phyloP scores from a whole-genome alignment of 75 land plant species.

The Pinus albicaulis region DNA sequence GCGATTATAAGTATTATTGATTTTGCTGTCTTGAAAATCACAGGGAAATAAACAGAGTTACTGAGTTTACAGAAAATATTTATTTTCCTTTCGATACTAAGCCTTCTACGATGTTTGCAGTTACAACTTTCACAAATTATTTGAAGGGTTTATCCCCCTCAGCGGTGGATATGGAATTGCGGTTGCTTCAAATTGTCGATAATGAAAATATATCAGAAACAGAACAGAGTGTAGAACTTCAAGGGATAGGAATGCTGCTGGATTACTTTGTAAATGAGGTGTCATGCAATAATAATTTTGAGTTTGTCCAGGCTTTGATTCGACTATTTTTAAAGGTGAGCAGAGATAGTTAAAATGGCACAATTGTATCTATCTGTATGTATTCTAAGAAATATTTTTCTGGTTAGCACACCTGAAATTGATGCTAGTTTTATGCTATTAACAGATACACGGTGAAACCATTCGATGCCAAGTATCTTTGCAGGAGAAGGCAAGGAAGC shows the following conservation, averaged over 20 bases:
- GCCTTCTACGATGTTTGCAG: slow-evolving; percentile 35
- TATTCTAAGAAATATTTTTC: neutral
- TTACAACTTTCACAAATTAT: slow-evolving; percentile 62
- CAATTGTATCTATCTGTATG: neutral
- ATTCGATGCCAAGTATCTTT: slow-evolving; percentile 43
- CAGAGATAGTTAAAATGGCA: neutral
- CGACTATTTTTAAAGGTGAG: slow-evolving; percentile 84
- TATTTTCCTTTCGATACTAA: neutral
- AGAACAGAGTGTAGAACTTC: slow-evolving; percentile 40
- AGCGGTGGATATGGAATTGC: slow-evolving; percentile 77
- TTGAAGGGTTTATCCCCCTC: slow-evolving; percentile 82
- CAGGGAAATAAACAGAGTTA: neutral
- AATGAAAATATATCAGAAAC: slow-evolving; percentile 42
- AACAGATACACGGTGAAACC: slow-evolving; percentile 92
- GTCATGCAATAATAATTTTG: slow-evolving; percentile 69
- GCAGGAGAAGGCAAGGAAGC: slow-evolving; percentile 69
- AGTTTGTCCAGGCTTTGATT: slow-evolving; percentile 83
- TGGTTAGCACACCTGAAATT: neutral
- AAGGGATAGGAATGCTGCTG: slow-evolving; percentile 58
- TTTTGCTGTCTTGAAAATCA: neutral
- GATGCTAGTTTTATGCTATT: slow-evolving; percentile 5
- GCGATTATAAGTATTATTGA: neutral
- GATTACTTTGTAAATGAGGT: slow-evolving; percentile 83
- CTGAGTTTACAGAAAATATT: neutral
- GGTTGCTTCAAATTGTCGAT: slow-evolving; percentile 86